Evolutionary conservation across 768 basidiomycete species (phyloP).

Genomic region (Saitozyma sp.): DNA sequence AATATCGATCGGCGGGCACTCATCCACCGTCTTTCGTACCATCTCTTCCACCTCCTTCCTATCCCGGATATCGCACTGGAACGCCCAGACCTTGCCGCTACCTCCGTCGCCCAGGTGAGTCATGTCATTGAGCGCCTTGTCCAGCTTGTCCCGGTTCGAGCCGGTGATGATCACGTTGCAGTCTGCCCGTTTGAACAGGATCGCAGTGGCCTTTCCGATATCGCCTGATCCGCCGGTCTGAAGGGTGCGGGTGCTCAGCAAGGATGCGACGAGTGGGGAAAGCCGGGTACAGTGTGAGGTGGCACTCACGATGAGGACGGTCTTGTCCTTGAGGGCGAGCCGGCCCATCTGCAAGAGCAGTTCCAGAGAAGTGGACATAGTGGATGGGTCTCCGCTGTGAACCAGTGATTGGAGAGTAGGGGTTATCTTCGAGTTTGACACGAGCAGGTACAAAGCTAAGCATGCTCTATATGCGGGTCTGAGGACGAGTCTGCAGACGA

Average conservation of each 20-base stretch:
- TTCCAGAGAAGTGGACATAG: background rate
- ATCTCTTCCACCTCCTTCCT: background rate
- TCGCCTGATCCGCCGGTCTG: slow-evolving; percentile 4
- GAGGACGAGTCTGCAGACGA: too few relatives aligned
- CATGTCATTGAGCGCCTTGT: background rate
- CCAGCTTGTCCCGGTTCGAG: slow-evolving; percentile 2
- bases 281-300: too few relatives aligned
- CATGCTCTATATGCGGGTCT: too few relatives aligned
- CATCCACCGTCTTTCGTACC: background rate
- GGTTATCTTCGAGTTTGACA: too few relatives aligned
- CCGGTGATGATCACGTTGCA: slow-evolving; percentile 3
- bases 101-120: too few relatives aligned
- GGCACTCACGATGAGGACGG: background rate
- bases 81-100: background rate
- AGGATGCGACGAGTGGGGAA: background rate
- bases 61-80: background rate
- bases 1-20: slow-evolving; percentile 3
- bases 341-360: slow-evolving; percentile 2
- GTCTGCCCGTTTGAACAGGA: background rate
- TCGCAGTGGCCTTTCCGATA: background rate
- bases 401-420: too few relatives aligned
- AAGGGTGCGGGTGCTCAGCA: background rate
- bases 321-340: background rate
- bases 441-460: too few relatives aligned
- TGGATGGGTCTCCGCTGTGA: too few relatives aligned